Base-by-base conservation (phyloP, 2,329 filamentous ascomycete genomes). In the Botryosphaeria agaves region DNA sequence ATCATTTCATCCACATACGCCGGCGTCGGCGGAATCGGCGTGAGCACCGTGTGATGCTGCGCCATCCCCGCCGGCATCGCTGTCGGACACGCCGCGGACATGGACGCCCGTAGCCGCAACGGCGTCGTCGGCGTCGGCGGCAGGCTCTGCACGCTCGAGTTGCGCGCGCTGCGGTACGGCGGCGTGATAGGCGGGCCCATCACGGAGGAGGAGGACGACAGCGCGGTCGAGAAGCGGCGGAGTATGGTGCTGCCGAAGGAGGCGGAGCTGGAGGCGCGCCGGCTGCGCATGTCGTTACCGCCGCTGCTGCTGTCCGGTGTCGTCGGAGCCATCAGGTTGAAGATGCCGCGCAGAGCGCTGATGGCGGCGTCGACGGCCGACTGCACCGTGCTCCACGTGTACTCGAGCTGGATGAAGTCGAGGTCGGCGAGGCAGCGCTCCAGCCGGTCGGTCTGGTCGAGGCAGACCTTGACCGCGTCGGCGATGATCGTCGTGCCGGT, bases 381-480 rank as follows among this genome's bases (percentile, higher is more conserved):
- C 32, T 60, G 56, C 25, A 61, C 56, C 7, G 40, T 48, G 14
- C 46, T 52, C 50, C 53, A 60, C 24, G 51, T 49, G 32, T 59
- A 56, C 33, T 62, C 57, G 6, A 61, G 45, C 3, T 53, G 52
- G 32, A 61, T 59, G 36, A 59, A 59, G n/a, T n/a, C n/a, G n/a
- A n/a, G n/a, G 41, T 62, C 57, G 33, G 56, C 47, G 28, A 58
- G 44, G 37, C 48, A 50, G 4, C 46, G 35, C 24, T 60, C 57
- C 4, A 61, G 40, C 5, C 40, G 35, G 11, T 53, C 46, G 38
- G 61, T 52, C 29, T 60, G 44, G 21, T 49, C 45, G 24, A 58
- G 39, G 16, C 56, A 52, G 12, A 59, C 50, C 31, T 54, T 49
- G 15, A 61, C 51, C 11, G 55, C 55, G 34, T 61, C 57, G 7